Evolutionary conservation across 139 green algal genomes (phyloP).

Genomic region (Coelastrella sp.): DNA sequence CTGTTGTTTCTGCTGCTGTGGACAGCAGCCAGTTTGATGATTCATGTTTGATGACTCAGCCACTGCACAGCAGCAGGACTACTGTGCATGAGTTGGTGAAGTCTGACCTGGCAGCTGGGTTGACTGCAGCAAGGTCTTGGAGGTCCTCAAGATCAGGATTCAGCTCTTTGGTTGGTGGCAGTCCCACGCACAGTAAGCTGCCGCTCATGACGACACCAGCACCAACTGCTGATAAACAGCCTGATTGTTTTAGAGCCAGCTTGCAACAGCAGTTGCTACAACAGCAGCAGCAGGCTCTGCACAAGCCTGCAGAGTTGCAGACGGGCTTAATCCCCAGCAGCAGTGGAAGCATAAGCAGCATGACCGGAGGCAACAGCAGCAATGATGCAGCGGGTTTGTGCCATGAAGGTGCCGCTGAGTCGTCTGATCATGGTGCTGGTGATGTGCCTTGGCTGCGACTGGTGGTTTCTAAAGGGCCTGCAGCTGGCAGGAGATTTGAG

Average conservation of each 20-base stretch:
- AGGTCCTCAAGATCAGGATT: background rate
- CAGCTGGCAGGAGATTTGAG: conserved; percentile 44
- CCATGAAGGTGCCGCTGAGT: background rate
- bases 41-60: background rate
- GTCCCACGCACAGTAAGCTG: conserved; percentile 32
- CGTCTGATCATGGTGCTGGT: no score
- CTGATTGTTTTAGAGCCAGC: no score
- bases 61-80: conserved; percentile 2
- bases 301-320: background rate
- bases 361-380: background rate
- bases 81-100: background rate
- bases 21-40: no score
- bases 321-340: no score
- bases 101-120: background rate
- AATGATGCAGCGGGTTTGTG: background rate
- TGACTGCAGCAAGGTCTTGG: conserved; percentile 24
- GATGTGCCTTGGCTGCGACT: conserved; percentile 61
- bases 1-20: conserved; percentile 1
- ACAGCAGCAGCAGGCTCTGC: background rate
- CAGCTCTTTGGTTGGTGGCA: background rate
- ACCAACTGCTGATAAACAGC: background rate
- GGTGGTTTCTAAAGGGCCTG: conserved; percentile 64
- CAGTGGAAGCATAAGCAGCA: background rate
- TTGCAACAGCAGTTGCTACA: conserved; percentile 12
- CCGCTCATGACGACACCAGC: conserved; percentile 17